Evolutionary conservation across 1,284 basidiomycete species (phyloP), one percentile per base, ranked within the genome.

Genomic region (Sparassis latifolia): DNA sequence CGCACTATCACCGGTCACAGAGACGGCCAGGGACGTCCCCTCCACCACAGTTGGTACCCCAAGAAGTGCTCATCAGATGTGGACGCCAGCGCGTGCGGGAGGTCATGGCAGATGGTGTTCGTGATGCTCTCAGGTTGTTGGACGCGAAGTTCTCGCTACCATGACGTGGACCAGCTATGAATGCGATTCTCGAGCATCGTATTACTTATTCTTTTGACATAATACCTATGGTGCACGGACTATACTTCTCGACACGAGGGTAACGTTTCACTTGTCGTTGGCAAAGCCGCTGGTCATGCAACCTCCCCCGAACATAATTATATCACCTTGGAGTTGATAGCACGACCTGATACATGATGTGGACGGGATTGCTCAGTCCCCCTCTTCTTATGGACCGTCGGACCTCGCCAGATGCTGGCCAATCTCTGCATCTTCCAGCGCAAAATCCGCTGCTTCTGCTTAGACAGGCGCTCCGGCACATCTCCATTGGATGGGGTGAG

Each of bases 101-200:
- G 62, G 90, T 94, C 31, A 82, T 86, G 58, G 75, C 83, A 10
- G 84, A 86, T 51, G 88, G 83, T 3, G 87, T 94, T 41, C 78
- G 77, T 49, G 85, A 91, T 56, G 92, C 91, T 10, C 68, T 94
- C 42, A 79, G 82, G 54, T 67, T 92, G 44, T 71, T 94, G 42
- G 91, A 95, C 63, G 76, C 80, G 7, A 84, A 85, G 59, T 87
- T 84, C 48, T 52, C 61, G 28, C 32, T 60, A 28, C 54, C 60
- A 27, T 61, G 47, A 39, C 28, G 48, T 28, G 28, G 42, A 33
- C 40, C 27, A 33, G 39, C 35, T 20, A 41, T 37, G 42, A 42
- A 31, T 48, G 38, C 20, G 29, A 39, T 29, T 46, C 45, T 39
- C 40, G 45, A 46, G 45, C 33, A 4, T 37, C 27, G 30, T 4